These are phyloP conservation scores for Aristolochia californica DNA, from an alignment of 164 flowering plant species.

Conservation along the genomic window DNA sequence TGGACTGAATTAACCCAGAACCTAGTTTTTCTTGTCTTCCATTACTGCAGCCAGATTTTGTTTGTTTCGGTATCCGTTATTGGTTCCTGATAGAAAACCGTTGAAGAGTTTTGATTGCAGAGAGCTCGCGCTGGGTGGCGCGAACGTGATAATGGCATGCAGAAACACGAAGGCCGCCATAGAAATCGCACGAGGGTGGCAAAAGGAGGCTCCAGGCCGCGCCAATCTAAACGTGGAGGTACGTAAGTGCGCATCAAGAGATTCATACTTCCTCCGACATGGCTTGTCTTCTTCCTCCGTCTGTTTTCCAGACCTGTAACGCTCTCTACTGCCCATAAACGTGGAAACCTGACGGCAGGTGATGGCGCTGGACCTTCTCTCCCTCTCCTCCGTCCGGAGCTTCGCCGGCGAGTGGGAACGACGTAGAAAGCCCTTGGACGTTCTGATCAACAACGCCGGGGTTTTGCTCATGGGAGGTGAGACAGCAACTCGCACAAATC, in stretches of 20 bases:
- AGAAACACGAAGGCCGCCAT: conserved; percentile 58
- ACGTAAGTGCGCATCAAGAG: no score
- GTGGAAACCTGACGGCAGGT: conserved; percentile 14
- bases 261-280: no score
- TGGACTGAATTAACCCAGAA: no score
- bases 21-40: no score
- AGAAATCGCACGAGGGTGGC: conserved; percentile 21
- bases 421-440: conserved; percentile 16
- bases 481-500: no score
- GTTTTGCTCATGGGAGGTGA: conserved; percentile 18
- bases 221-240: conserved; percentile 13
- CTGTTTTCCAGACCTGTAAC: no score
- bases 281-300: not conserved
- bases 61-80: no score
- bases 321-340: no score
- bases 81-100: not conserved
- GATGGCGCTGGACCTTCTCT: conserved; percentile 28
- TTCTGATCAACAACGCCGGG: conserved; percentile 32
- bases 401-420: conserved; percentile 23
- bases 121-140: conserved; percentile 75
- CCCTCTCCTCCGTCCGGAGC: conserved; percentile 19
- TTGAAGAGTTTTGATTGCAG: conserved; percentile 14
- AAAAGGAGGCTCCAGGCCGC: conserved; percentile 10
- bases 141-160: conserved; percentile 80
- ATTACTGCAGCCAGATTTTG: no score